Evolutionary conservation across 2,329 filamentous ascomycete species (phyloP).

Genomic region (Epicoccum sorghinum): DNA sequence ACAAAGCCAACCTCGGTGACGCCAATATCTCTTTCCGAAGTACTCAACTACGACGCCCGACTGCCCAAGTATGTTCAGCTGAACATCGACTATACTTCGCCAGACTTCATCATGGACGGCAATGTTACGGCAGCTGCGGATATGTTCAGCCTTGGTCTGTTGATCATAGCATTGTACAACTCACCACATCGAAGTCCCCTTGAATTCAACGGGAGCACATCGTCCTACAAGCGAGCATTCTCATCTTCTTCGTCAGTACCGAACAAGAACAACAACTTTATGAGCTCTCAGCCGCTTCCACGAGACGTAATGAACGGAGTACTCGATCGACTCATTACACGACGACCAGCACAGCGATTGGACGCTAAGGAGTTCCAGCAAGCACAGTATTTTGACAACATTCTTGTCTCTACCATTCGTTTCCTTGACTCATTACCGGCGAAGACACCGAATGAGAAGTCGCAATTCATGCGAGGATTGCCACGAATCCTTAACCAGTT

Average conservation of each 20-base stretch:
- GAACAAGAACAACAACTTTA: slow-evolving; percentile 80
- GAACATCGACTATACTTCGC: slow-evolving; percentile 90
- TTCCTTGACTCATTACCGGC: slow-evolving; percentile 91
- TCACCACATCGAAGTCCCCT: slow-evolving; percentile 89
- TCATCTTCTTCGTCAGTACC: slow-evolving; percentile 79
- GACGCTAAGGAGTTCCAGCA: slow-evolving; percentile 91
- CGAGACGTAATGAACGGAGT: slow-evolving; percentile 77
- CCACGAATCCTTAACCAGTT: slow-evolving; percentile 89
- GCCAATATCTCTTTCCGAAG: slow-evolving; percentile 81
- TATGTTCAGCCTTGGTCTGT: slow-evolving; percentile 89
- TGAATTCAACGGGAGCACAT: slow-evolving; percentile 78
- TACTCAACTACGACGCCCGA: slow-evolving; percentile 82
- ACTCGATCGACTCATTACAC: slow-evolving; percentile 83
- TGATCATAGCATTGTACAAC: slow-evolving; percentile 91
- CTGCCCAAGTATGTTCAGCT: slow-evolving; percentile 84
- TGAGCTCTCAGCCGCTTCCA: slow-evolving; percentile 79
- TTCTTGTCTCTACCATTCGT: slow-evolving; percentile 92
- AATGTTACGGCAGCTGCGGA: slow-evolving; percentile 85
- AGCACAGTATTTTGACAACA: slow-evolving; percentile 95
- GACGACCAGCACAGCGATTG: slow-evolving; percentile 84
- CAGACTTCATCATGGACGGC: slow-evolving; percentile 91
- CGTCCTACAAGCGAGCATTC: slow-evolving; percentile 85
- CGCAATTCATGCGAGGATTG: slow-evolving; percentile 87
- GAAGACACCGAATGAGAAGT: slow-evolving; percentile 90
- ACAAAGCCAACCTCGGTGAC: slow-evolving; percentile 76